A percentile compares a stretch with the other conserved stretches of the same genome.
Evolutionary conservation across 73 alveolate genomes (phyloP).

Genomic region (Stentor coeruleus): DNA sequence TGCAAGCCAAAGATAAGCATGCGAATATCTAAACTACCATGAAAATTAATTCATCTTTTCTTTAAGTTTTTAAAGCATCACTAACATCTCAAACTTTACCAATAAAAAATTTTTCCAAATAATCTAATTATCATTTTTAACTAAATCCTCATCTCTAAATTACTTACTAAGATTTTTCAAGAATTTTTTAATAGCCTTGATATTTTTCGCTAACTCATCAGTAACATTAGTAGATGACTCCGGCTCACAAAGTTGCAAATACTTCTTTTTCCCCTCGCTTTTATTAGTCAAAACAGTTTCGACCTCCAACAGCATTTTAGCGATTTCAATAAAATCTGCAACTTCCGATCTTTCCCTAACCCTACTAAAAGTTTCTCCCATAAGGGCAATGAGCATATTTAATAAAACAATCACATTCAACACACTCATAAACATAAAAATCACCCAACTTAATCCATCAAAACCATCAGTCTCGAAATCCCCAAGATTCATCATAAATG

Average conservation of each 20-base stretch:
- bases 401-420: neutral
- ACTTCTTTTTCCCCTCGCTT: neutral
- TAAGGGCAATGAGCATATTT: neutral
- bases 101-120: no score
- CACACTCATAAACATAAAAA: neutral
- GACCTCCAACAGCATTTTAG: neutral
- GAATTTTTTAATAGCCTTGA: neutral
- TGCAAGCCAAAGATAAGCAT: no score
- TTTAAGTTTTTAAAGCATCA: no score
- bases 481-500: neutral
- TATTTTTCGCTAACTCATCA: neutral
- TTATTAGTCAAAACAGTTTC: neutral
- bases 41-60: no score
- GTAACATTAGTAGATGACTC: neutral
- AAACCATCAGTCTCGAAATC: neutral
- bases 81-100: no score
- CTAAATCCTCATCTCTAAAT: no score
- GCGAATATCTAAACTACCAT: no score
- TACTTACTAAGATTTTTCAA: neutral
- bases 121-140: no score
- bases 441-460: neutral
- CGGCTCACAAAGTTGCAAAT: neutral
- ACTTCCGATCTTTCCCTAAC: neutral
- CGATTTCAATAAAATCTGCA: neutral
- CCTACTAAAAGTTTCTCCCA: conserved; percentile 3